phyloP scores from a whole-genome alignment of 345 rosid genomes.

The Mallotus nudiflorus region DNA sequence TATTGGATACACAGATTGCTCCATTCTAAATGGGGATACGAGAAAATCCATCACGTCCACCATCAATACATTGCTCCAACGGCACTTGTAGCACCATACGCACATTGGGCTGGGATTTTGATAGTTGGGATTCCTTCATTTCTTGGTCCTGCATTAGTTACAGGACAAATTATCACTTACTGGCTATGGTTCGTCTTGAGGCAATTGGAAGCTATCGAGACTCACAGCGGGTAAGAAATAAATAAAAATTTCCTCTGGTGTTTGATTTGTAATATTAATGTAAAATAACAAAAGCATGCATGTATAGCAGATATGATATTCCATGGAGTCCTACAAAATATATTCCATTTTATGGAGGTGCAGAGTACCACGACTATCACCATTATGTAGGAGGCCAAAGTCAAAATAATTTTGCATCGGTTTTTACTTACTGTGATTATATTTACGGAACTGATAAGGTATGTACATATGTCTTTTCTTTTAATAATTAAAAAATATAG shows the following conservation, averaged over 20 bases:
- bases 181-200: conserved; percentile 31
- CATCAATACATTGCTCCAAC: conserved; percentile 31
- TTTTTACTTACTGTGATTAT: conserved; percentile 26
- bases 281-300: no score
- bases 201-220: conserved; percentile 31
- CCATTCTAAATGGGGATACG: conserved; percentile 27
- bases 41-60: conserved; percentile 32
- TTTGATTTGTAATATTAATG: background rate
- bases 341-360: conserved; percentile 31
- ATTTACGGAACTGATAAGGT: conserved; percentile 28
- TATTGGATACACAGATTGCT: conserved; percentile 33
- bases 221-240: conserved; percentile 23
- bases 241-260: no score
- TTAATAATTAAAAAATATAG: no score
- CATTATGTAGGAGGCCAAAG: conserved; percentile 23
- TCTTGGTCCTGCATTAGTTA: conserved; percentile 33
- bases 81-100: conserved; percentile 25
- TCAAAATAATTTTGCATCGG: conserved; percentile 28
- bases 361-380: conserved; percentile 30
- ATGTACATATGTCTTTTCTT: conserved; percentile 3
- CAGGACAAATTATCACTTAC: conserved; percentile 27
- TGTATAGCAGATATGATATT: conserved; percentile 21
- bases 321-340: conserved; percentile 22
- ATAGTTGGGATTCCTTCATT: conserved; percentile 29
- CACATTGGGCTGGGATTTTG: conserved; percentile 34